A percentile compares a stretch with the other conserved stretches of the same genome.
phyloP scores from a whole-genome alignment of 2,329 filamentous ascomycete species.

The Sporothrix euskadiensis region DNA sequence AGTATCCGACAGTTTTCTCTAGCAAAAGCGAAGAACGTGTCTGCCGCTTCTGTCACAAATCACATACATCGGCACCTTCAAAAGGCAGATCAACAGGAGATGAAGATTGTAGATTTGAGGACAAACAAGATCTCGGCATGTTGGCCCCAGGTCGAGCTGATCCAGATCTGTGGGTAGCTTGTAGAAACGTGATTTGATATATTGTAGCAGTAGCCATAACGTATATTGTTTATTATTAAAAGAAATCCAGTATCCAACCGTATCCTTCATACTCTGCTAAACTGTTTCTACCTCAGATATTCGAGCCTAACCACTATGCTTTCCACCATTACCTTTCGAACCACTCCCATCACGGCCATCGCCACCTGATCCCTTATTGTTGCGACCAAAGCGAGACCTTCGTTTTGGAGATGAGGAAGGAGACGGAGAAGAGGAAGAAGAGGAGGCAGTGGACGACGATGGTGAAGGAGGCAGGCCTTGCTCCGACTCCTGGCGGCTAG shows the following conservation, averaged over 20 bases:
- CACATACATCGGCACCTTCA: slow-evolving; percentile 19
- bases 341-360: not conserved
- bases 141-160: not conserved
- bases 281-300: not conserved
- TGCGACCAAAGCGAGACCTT: not conserved
- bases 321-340: not conserved
- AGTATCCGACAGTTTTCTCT: not conserved
- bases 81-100: not conserved
- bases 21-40: not conserved
- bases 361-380: not conserved
- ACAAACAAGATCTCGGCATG: not conserved
- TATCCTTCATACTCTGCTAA: not conserved
- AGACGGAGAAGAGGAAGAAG: not conserved
- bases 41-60: slow-evolving; percentile 22
- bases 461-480: not conserved
- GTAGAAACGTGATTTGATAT: not conserved
- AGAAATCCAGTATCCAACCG: not conserved
- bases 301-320: not conserved
- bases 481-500: not conserved
- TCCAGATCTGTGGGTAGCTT: not conserved
- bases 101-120: not conserved
- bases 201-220: not conserved
- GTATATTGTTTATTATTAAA: not conserved
- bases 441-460: slow-evolving; percentile 21
- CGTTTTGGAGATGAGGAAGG: not conserved